A percentile compares a stretch with the other conserved stretches of the same genome.
phyloP scores from a whole-genome alignment of 805 yeast species.

The Vanderwaltozyma verrucispora region DNA sequence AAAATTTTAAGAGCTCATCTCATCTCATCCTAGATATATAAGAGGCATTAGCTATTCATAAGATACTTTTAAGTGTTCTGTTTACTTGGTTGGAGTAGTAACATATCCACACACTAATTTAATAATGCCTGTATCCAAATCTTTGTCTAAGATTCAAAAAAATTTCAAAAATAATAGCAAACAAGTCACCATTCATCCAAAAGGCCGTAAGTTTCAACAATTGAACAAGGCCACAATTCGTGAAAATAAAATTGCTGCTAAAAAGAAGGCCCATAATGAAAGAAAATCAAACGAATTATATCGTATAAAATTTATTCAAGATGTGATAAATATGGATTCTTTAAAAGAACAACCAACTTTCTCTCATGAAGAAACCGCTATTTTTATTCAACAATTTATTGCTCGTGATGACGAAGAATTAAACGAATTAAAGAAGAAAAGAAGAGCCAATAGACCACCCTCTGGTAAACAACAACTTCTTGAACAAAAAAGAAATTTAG shows the following conservation, averaged over 20 bases:
- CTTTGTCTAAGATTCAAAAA: constrained; percentile 26
- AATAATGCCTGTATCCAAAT: constrained; percentile 27
- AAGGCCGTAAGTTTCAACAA: constrained; percentile 81
- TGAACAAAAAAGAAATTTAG: constrained; percentile 52
- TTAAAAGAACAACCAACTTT: constrained; percentile 34
- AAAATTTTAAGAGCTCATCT: constrained; percentile 1
- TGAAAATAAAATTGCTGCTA: constrained; percentile 56
- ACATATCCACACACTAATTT: no score
- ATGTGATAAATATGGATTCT: constrained; percentile 36
- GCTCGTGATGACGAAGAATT: constrained; percentile 70
- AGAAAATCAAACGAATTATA: constrained; percentile 51
- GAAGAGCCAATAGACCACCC: constrained; percentile 87
- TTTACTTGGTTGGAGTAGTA: no score
- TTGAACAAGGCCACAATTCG: constrained; percentile 79
- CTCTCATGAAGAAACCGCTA: constrained; percentile 46
- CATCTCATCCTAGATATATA: no score
- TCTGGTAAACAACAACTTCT: constrained; percentile 57
- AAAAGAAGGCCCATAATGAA: constrained; percentile 47
- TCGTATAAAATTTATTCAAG: constrained; percentile 50
- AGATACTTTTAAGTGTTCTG: no score
- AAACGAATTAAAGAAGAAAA: constrained; percentile 42
- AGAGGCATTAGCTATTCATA: no score
- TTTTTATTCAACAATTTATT: constrained; percentile 51
- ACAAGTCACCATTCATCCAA: constrained; percentile 49
- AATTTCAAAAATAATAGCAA: constrained; percentile 20